phyloP scores from a whole-genome alignment of 1,284 basidiomycete genomes.

The Heterobasidion occidentale region DNA sequence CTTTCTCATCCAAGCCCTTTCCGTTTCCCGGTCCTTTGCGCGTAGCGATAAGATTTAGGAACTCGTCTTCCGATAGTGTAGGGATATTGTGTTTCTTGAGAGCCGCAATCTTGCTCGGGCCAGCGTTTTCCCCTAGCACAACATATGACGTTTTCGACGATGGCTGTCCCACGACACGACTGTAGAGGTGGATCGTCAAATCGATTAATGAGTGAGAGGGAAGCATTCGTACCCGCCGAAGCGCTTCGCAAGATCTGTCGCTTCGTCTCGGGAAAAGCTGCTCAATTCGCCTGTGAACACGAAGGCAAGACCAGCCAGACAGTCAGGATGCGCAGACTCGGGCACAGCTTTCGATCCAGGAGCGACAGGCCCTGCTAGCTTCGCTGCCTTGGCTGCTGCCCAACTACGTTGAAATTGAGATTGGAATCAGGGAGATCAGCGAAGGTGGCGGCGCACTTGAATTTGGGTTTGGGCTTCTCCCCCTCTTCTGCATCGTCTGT shows the following conservation, averaged over 20 bases:
- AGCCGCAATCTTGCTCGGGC: conserved; percentile 78
- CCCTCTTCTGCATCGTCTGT: conserved; percentile 15
- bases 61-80: conserved; percentile 84
- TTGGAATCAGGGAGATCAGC: background rate
- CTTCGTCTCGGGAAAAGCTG: conserved; percentile 85
- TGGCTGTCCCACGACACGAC: conserved; percentile 81
- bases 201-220: background rate
- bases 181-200: conserved; percentile 21
- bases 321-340: conserved; percentile 62
- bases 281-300: conserved; percentile 95
- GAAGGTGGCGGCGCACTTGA: conserved; percentile 17
- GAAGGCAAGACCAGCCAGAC: conserved; percentile 82
- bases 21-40: conserved; percentile 37
- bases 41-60: conserved; percentile 75
- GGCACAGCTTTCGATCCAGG: conserved; percentile 84
- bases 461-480: conserved; percentile 24
- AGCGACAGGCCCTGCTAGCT: conserved; percentile 62
- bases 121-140: conserved; percentile 83
- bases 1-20: conserved; percentile 66
- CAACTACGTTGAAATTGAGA: conserved; percentile 34
- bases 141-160: conserved; percentile 91
- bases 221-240: conserved; percentile 71
- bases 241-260: conserved; percentile 83
- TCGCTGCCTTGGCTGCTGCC: conserved; percentile 58
- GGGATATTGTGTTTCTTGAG: conserved; percentile 76